Percentiles rank a stretch among this genome's conserved stretches.
Conservation (phyloP, 228 moss, liverwort and hornwort genomes). For the Sphagnum magellanicum region DNA sequence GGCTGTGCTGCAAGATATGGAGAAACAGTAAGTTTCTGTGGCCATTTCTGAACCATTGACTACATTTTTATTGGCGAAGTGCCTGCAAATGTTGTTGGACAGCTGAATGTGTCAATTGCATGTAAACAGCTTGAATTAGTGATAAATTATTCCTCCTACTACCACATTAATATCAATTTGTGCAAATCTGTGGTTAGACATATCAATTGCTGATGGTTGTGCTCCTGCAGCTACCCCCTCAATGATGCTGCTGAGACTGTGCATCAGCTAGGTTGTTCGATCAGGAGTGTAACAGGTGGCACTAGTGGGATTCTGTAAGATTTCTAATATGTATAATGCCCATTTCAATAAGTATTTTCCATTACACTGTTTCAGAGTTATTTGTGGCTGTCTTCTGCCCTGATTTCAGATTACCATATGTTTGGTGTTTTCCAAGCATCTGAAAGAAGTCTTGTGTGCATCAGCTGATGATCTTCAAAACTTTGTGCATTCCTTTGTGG, state of each 20-base stretch:
- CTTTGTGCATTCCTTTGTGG: too few species aligned
- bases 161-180: too few species aligned
- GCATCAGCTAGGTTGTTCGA: slow-evolving; percentile 70
- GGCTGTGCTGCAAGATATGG: slow-evolving; percentile 69
- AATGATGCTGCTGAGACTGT: slow-evolving; percentile 92
- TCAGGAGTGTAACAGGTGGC: slow-evolving; percentile 82
- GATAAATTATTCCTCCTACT: too few species aligned
- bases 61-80: too few species aligned
- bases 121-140: too few species aligned
- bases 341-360: neutral
- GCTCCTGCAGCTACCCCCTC: slow-evolving; percentile 72
- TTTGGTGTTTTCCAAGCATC: too few species aligned
- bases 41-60: too few species aligned
- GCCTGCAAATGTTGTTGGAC: too few species aligned
- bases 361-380: neutral
- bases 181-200: too few species aligned
- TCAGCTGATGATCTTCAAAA: too few species aligned
- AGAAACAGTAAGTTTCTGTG: slow-evolving; percentile 49
- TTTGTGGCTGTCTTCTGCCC: neutral
- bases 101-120: too few species aligned
- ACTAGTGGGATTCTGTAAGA: slow-evolving; percentile 92
- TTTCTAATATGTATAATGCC: neutral
- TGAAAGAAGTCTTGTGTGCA: too few species aligned
- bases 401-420: neutral
- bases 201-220: neutral